Base-by-base conservation (phyloP, 2,329 filamentous ascomycete species). In the Ophiostoma perfectum region DNA sequence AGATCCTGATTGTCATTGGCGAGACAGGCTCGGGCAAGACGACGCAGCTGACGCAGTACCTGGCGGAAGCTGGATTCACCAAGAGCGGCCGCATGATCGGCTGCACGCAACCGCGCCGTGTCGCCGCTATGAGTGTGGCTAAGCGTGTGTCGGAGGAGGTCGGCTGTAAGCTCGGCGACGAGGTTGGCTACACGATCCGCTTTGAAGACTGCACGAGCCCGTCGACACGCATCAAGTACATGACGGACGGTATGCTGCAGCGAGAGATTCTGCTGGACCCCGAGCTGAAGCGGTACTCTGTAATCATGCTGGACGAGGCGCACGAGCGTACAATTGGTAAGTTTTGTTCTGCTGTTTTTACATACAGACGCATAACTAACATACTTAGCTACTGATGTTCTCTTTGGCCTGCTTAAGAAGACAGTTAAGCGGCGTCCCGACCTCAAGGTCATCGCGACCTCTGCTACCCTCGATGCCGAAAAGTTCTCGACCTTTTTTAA, bases 171-270 rank as follows among this genome's bases (percentile, higher is more conserved):
- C 90, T 97, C 11, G 94, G 95, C 4, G 88, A 92, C 63, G 94
- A 98, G 77, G 88, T 98, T 49, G 94, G 95, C 67, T 99, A 99
- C 77, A 97, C 91, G 7, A 97, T 99, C 76, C 92, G 95, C 77
- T 99, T 99, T 76, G 95, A 99, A 76, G 95, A 99, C 79, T 91
- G 89, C 76, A 97, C 94, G 0, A 91, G 89, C 72, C 88, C 92
- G 1, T 85, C 89, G 18, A 99, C 95, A 1, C 92, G 89, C 75
- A 97, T 99, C 81, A 99, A 99, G 81, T 99, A 99, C 81, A 97
- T 99, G 94, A 99, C 95, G 16, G 95, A 99, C 75, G 95, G 95
- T 78, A 98, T 98, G 91, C 86, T 99, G 77, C 89, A 97, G 80
- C 87, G 95, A 81, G 95, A 99, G 80, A 93, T 97, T 76, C 84